Conservation (phyloP, 2,329 filamentous ascomycete species). For the Lachnellula willkommii region DNA sequence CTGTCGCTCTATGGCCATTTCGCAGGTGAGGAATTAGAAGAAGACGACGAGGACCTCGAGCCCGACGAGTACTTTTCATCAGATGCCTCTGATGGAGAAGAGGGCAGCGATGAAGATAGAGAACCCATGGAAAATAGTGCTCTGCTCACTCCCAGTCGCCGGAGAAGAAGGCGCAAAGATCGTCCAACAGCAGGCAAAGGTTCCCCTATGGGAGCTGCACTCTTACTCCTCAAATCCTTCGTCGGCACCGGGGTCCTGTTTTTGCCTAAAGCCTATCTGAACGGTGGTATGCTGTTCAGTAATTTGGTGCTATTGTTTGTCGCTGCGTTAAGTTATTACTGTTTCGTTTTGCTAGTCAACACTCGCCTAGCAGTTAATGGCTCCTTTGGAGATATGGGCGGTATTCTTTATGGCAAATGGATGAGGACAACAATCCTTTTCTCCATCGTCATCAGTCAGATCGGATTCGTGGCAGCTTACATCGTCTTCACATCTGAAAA, state of each 20-base stretch:
- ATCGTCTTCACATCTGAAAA: conserved; percentile 97
- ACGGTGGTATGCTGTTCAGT: conserved; percentile 96
- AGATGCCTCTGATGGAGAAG: conserved; percentile 50
- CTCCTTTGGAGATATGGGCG: conserved; percentile 98
- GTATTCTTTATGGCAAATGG: conserved; percentile 82
- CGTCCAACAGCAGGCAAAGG: conserved; percentile 71
- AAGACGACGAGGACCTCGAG: conserved; percentile 84
- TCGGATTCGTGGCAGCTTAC: conserved; percentile 91
- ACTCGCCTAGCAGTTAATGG: conserved; percentile 80
- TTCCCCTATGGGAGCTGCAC: conserved; percentile 69
- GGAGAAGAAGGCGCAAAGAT: conserved; percentile 70
- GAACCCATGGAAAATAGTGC: conserved; percentile 86
- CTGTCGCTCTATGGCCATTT: conserved; percentile 94
- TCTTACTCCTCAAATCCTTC: conserved; percentile 93
- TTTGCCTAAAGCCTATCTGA: conserved; percentile 85
- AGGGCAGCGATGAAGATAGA: conserved; percentile 58
- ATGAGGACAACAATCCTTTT: conserved; percentile 82
- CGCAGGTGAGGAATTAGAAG: conserved; percentile 91
- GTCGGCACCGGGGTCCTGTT: conserved; percentile 95
- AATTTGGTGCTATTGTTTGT: conserved; percentile 84
- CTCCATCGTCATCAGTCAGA: conserved; percentile 91
- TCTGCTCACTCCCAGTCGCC: conserved; percentile 69
- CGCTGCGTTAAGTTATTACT: conserved; percentile 87
- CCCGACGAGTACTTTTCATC: conserved; percentile 91
- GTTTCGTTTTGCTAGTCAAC: conserved; percentile 87